Conservation (phyloP, 352 stramenopile species). For the Blastocystis sp. region DNA sequence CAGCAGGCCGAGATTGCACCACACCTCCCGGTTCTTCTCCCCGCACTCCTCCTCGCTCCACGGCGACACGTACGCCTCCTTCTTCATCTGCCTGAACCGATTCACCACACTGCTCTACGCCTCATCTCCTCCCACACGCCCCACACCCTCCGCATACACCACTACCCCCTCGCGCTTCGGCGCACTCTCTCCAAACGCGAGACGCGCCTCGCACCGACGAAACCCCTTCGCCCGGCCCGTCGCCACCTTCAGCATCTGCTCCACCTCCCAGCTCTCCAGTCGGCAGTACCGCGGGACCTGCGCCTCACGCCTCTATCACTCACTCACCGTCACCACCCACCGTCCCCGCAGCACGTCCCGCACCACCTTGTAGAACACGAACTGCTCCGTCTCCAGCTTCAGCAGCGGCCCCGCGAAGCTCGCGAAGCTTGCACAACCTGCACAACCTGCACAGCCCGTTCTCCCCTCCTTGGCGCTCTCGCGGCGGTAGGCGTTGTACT, state of each 20-base stretch:
- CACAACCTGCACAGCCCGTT: neutral
- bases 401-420: neutral
- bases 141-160: neutral
- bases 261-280: slow-evolving; percentile 24
- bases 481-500: slow-evolving; percentile 37
- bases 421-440: neutral
- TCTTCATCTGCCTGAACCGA: slow-evolving; percentile 12
- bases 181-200: slow-evolving; percentile 29
- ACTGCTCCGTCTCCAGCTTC: slow-evolving; percentile 50
- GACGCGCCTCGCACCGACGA: neutral
- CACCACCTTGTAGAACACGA: slow-evolving; percentile 49
- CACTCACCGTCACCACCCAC: slow-evolving; percentile 19
- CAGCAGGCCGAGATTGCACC: slow-evolving; percentile 51
- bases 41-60: slow-evolving; percentile 31
- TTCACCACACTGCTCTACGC: neutral
- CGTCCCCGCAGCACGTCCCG: slow-evolving; percentile 5
- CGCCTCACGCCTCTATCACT: neutral
- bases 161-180: neutral
- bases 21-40: slow-evolving; percentile 31
- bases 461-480: neutral
- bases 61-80: slow-evolving; percentile 22
- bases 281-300: slow-evolving; percentile 48
- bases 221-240: slow-evolving; percentile 5
- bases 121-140: too few relatives aligned
- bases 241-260: slow-evolving; percentile 61